Conservation (phyloP, 192 early-diverging fungal genomes). For the Physocladia obscura region DNA sequence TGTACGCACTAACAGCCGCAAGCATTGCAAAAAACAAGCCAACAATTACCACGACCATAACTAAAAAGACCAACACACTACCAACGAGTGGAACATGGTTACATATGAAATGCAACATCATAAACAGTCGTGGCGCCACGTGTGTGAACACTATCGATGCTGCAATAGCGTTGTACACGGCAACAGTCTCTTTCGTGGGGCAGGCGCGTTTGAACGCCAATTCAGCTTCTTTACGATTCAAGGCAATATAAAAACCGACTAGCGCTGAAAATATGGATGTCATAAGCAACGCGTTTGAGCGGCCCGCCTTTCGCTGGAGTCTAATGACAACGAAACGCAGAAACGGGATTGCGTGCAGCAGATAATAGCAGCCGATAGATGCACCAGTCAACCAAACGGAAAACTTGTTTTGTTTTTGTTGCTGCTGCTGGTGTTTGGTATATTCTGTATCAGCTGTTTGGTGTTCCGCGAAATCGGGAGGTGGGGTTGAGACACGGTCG, state of each 20-base stretch:
- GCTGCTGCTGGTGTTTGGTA: too few species aligned
- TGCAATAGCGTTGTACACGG: not conserved
- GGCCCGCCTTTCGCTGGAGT: not conserved
- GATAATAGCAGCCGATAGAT: too few species aligned
- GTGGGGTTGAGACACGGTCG: too few species aligned
- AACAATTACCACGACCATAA: not conserved
- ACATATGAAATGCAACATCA: not conserved
- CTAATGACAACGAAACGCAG: conserved; percentile 6
- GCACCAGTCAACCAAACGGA: too few species aligned
- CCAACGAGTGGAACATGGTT: conserved; percentile 9
- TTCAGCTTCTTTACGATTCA: not conserved
- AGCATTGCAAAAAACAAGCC: not conserved
- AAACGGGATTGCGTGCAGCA: not conserved
- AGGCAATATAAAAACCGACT: not conserved
- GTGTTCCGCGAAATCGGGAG: too few species aligned
- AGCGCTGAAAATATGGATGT: not conserved
- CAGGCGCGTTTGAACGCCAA: not conserved
- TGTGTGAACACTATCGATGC: not conserved
- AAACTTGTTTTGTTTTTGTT: too few species aligned
- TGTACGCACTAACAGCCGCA: not conserved
- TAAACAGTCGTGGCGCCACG: not conserved
- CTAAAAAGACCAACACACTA: not conserved
- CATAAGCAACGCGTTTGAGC: not conserved
- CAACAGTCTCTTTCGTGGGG: not conserved
- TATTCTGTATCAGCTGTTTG: too few species aligned